Evolutionary conservation across 768 basidiomycete genomes (phyloP).

Genomic region (Psilocybe azurescens): DNA sequence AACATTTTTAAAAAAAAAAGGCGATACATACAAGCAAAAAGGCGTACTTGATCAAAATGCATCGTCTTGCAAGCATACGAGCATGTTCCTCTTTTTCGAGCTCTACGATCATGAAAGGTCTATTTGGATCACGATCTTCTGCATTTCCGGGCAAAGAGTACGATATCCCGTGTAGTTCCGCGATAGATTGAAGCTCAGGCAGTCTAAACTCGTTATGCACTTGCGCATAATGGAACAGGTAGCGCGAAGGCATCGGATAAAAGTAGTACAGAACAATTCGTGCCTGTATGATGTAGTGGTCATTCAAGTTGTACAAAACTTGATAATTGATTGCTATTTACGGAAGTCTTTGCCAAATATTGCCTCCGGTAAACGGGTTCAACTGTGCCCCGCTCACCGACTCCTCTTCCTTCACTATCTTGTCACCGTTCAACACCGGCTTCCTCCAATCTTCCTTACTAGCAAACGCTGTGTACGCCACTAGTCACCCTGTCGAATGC

Average conservation of each 20-base stretch:
- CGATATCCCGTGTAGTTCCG: constrained; percentile 73
- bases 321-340: neutral
- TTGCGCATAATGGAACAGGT: constrained; percentile 81
- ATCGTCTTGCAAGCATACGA: constrained; percentile 70
- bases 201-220: constrained; percentile 82
- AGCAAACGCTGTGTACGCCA: too few species aligned
- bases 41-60: constrained; percentile 83
- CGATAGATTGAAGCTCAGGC: constrained; percentile 80
- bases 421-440: too few species aligned
- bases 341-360: constrained; percentile 4
- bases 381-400: neutral
- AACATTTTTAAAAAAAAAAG: neutral
- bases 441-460: too few species aligned
- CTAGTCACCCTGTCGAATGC: too few species aligned
- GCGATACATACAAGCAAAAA: constrained; percentile 4
- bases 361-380: neutral
- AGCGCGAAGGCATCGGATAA: constrained; percentile 34
- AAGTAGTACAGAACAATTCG: neutral
- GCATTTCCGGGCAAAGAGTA: constrained; percentile 51
- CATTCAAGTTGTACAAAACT: neutral
- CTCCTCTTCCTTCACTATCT: neutral
- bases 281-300: too few species aligned
- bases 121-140: constrained; percentile 54
- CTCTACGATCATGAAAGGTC: constrained; percentile 78
- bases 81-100: constrained; percentile 79